Evolutionary conservation across 805 yeast genomes (phyloP).

Genomic region (Debaryomyces prosopidis): DNA sequence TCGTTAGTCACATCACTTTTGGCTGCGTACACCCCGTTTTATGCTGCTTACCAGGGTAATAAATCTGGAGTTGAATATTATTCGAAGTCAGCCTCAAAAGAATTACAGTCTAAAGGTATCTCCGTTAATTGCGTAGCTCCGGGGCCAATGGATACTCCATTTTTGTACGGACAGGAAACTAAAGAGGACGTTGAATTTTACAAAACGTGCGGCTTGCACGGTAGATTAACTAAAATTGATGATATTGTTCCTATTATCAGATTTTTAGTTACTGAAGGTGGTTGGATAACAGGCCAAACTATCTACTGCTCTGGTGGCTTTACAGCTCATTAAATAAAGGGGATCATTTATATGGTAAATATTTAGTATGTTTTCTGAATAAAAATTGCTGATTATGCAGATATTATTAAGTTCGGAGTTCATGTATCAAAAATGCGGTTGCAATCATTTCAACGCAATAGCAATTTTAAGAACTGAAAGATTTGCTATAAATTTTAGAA

Average conservation of each 20-base stretch:
- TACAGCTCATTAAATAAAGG: conserved; percentile 49
- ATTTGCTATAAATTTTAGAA: too few relatives aligned
- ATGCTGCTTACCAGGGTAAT: conserved; percentile 56
- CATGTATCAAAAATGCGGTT: too few relatives aligned
- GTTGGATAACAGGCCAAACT: conserved; percentile 73
- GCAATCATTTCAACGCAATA: too few relatives aligned
- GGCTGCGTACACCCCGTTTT: conserved; percentile 62
- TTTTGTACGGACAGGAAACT: conserved; percentile 61
- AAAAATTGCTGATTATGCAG: too few relatives aligned
- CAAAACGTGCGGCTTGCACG: conserved; percentile 50
- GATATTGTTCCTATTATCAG: conserved; percentile 66
- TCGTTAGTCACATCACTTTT: conserved; percentile 62
- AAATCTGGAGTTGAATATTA: conserved; percentile 58
- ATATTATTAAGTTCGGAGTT: too few relatives aligned
- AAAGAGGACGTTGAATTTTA: conserved; percentile 52
- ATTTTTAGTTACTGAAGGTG: conserved; percentile 63
- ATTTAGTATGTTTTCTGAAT: background rate
- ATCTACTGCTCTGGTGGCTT: conserved; percentile 65
- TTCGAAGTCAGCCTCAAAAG: conserved; percentile 56
- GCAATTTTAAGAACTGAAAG: too few relatives aligned
- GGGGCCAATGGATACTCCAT: conserved; percentile 69
- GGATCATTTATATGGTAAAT: background rate
- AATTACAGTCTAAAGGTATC: conserved; percentile 45
- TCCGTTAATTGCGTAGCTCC: conserved; percentile 61
- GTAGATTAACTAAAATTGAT: conserved; percentile 54